These are phyloP conservation scores for Xenoacremonium recifei DNA, from an alignment of 2,329 filamentous ascomycete species.

Conservation along the genomic window DNA sequence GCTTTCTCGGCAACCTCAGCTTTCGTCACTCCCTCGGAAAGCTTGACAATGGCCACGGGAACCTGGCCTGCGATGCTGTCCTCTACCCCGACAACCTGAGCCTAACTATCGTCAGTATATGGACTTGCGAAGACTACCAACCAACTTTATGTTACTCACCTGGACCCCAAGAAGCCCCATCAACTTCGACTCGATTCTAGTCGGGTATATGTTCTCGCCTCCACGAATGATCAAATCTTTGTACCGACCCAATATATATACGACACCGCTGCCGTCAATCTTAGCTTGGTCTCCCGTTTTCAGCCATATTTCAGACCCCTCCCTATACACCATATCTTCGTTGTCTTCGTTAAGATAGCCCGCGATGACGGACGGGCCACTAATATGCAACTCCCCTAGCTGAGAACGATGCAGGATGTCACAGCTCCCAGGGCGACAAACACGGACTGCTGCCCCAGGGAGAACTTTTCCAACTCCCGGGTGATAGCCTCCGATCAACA, in stretches of 20 bases:
- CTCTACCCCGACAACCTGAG: conserved; percentile 41
- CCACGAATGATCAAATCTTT: conserved; percentile 46
- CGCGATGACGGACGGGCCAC: conserved; percentile 34
- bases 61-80: conserved; percentile 48
- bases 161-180: conserved; percentile 32
- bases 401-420: conserved; percentile 29
- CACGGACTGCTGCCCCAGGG: conserved; percentile 36
- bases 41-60: conserved; percentile 42
- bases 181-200: conserved; percentile 35
- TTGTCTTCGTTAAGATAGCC: conserved; percentile 30
- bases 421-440: conserved; percentile 33
- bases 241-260: conserved; percentile 41
- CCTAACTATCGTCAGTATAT: conserved; percentile 22
- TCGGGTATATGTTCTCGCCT: conserved; percentile 43
- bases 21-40: conserved; percentile 32
- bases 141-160: conserved; percentile 9
- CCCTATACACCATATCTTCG: conserved; percentile 34
- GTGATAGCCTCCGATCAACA: conserved; percentile 31
- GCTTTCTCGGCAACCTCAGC: conserved; percentile 29
- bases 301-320: conserved; percentile 35
- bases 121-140: background rate
- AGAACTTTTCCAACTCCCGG: conserved; percentile 41
- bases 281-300: conserved; percentile 40
- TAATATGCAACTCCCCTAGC: conserved; percentile 40
- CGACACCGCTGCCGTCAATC: conserved; percentile 35